These are phyloP conservation scores for Podospora pseudocomata DNA, from an alignment of 495 filamentous ascomycete species.

Conservation along the genomic window DNA sequence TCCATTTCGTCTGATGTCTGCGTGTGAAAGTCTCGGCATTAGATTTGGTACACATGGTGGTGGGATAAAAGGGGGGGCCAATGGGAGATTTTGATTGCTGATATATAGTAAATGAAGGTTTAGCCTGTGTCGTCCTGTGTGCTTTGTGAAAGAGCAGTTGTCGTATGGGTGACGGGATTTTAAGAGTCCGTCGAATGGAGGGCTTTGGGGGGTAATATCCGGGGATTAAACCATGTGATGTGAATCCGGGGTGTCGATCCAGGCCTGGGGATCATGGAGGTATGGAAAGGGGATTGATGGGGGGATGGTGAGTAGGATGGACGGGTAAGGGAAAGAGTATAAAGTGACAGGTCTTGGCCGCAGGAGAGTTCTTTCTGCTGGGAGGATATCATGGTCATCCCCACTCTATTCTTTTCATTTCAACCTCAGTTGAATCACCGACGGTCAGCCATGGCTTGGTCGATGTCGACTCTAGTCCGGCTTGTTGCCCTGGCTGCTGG, in stretches of 20 bases:
- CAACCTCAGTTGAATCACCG: too few relatives aligned
- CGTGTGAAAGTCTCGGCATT: conserved; percentile 7
- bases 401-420: too few relatives aligned
- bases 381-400: not conserved
- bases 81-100: not conserved
- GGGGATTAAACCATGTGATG: not conserved
- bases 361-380: not conserved
- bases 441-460: too few relatives aligned
- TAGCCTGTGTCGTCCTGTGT: not conserved
- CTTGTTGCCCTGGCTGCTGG: not conserved
- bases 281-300: not conserved
- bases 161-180: not conserved
- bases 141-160: not conserved
- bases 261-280: not conserved
- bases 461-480: not conserved
- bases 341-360: not conserved
- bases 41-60: not conserved
- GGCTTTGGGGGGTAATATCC: not conserved
- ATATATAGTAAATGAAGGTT: conserved; percentile 5
- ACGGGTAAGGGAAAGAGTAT: conserved; percentile 2
- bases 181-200: not conserved
- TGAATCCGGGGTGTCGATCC: not conserved
- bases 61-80: not conserved
- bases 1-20: not conserved
- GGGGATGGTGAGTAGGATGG: not conserved